Base-by-base conservation (phyloP, 768 basidiomycete species). In the Amanita rimosa region DNA sequence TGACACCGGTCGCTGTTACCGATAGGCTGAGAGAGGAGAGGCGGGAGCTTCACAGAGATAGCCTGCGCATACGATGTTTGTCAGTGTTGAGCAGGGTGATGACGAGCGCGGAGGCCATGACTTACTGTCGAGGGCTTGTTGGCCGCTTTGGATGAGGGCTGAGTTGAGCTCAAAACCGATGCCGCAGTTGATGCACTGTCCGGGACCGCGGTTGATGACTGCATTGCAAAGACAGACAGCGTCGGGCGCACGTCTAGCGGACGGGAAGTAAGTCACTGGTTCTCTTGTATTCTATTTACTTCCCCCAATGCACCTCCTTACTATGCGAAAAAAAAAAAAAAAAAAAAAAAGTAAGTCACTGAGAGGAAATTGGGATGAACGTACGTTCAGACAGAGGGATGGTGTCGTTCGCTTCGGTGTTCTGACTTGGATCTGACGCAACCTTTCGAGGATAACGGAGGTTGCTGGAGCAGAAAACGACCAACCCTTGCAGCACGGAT, bases 71-170 rank as follows among this genome's bases (percentile, higher is more conserved):
- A 49, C 6, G 6, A 42, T 13, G 21, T 27, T 16, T 33, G 17
- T 46, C 7, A 36, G 21, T 27, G 27, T n/a, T n/a, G n/a, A n/a
- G n/a, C n/a, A n/a, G n/a, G n/a, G n/a, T 27, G 27, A 27, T 2
- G 8, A 26, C 6, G 26, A 6, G n/a, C n/a, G 26, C 26, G 4
- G 26, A 26, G 26, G 26, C 6, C 26, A 26, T 6, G 26, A 27
- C 48, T 49, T 36, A 49, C 48, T 27, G 22, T 43, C 33, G 3
- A 49, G 9, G 3, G 16, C 48, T 36, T 49, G 7, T 26, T 49
- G 48, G 16, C 48, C 22, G 7, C 21, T n/a, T 26, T 17, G n/a
- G 22, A 43, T 16, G 31, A 42, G 17, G 33, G 14, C 14, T 14
- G 29, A 19, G 10, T 11, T 19, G 14, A n/a, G n/a, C n/a, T n/a